Evolutionary conservation across 1,284 basidiomycete species (phyloP).

Genomic region (Puccinia coronata): DNA sequence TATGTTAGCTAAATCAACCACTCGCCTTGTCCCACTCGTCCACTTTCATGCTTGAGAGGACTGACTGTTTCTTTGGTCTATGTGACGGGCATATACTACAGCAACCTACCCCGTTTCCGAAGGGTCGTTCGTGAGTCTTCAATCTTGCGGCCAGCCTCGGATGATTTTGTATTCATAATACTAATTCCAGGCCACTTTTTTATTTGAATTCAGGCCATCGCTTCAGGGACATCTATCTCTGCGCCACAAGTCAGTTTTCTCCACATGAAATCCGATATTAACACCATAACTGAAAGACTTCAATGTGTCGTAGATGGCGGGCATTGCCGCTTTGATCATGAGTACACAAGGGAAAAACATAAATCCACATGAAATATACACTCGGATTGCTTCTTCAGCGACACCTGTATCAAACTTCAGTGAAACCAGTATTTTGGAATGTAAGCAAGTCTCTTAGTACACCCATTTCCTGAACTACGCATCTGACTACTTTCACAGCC

Average conservation of each 20-base stretch:
- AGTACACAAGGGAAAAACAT: slow-evolving; percentile 35
- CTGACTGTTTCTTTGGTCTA: neutral
- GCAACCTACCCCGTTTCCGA: slow-evolving; percentile 43
- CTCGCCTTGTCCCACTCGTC: neutral
- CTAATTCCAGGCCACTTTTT: neutral
- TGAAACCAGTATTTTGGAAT: slow-evolving; percentile 40
- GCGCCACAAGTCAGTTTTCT: slow-evolving; percentile 31
- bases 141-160: neutral
- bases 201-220: slow-evolving; percentile 28
- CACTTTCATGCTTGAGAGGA: neutral
- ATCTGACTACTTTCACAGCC: slow-evolving; percentile 16
- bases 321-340: slow-evolving; percentile 47
- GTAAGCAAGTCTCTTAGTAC: slow-evolving; percentile 7
- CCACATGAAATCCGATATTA: neutral
- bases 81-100: neutral
- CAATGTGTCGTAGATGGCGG: slow-evolving; percentile 27
- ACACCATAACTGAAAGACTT: neutral
- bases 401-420: slow-evolving; percentile 38
- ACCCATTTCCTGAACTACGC: neutral
- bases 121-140: slow-evolving; percentile 38
- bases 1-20: slow-evolving; percentile 22
- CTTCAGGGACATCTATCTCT: slow-evolving; percentile 47
- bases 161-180: neutral
- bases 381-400: slow-evolving; percentile 32
- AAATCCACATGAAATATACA: slow-evolving; percentile 32